Evolutionary conservation across 2,329 filamentous ascomycete species (phyloP).

Genomic region (Leptosphaerulina australis): DNA sequence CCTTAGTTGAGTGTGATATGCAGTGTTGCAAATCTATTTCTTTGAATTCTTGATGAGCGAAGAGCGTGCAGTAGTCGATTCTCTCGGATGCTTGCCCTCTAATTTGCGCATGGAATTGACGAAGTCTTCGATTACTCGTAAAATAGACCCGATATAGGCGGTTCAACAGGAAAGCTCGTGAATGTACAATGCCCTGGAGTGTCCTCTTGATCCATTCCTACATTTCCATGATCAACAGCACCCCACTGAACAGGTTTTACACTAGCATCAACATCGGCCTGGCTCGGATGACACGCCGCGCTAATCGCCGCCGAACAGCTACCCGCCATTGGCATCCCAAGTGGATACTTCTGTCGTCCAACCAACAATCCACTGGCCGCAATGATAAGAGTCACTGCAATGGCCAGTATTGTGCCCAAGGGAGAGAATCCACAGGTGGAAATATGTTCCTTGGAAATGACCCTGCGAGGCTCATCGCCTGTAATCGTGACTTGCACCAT

Average conservation of each 20-base stretch:
- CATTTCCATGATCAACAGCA: too few relatives aligned
- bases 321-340: slow-evolving; percentile 62
- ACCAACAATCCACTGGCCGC: slow-evolving; percentile 68
- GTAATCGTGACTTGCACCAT: slow-evolving; percentile 33
- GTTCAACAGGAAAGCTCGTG: too few relatives aligned
- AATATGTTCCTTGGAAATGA: not conserved
- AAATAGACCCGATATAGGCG: too few relatives aligned
- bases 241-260: not conserved
- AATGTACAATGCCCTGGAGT: too few relatives aligned
- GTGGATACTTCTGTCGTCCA: slow-evolving; percentile 61
- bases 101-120: too few relatives aligned
- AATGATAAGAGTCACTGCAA: slow-evolving; percentile 61
- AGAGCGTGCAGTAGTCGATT: too few relatives aligned
- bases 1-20: too few relatives aligned
- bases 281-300: slow-evolving; percentile 32
- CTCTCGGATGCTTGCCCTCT: too few relatives aligned
- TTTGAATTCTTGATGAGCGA: too few relatives aligned
- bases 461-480: not conserved
- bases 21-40: too few relatives aligned
- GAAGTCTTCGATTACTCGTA: too few relatives aligned
- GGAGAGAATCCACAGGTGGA: slow-evolving; percentile 15
- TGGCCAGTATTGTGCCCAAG: slow-evolving; percentile 6
- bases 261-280: not conserved
- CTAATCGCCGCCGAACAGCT: slow-evolving; percentile 61
- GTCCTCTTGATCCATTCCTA: too few relatives aligned